Conservation (phyloP, 305 asterid species). For the Plantago lanceolata region DNA sequence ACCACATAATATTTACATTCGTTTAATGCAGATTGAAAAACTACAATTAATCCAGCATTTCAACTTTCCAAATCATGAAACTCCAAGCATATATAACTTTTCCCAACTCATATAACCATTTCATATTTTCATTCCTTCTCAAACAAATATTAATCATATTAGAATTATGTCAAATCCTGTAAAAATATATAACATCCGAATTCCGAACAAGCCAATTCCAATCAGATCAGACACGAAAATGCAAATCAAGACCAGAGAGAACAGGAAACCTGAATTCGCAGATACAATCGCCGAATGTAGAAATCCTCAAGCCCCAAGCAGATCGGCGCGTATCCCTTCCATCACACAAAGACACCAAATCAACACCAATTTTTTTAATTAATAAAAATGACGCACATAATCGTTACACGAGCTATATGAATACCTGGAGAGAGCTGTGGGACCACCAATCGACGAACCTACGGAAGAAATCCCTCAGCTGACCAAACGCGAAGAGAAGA, state of each 20-base stretch:
- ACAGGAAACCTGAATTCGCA: constrained; percentile 72
- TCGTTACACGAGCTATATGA: neutral
- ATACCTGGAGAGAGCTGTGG: constrained; percentile 70
- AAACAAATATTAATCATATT: no score
- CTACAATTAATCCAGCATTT: neutral
- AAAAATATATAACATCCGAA: no score
- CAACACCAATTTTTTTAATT: neutral
- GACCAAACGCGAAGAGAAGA: constrained; percentile 92
- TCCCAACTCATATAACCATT: neutral
- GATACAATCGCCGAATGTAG: constrained; percentile 84
- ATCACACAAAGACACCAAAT: constrained; percentile 19
- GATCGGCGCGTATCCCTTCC: constrained; percentile 98
- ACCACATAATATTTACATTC: neutral
- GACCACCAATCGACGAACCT: constrained; percentile 73
- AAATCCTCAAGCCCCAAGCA: constrained; percentile 98
- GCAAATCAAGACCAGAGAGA: neutral
- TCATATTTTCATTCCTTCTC: no score
- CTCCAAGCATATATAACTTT: constrained; percentile 2
- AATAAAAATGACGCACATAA: neutral
- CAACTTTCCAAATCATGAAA: constrained; percentile 6
- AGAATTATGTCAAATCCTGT: neutral
- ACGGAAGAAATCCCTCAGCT: constrained; percentile 85
- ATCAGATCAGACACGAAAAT: constrained; percentile 1
- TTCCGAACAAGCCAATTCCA: neutral
- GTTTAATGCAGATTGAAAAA: no score